Base-by-base conservation (phyloP, 2,329 filamentous ascomycete species). In the Verticillium dahliae region DNA sequence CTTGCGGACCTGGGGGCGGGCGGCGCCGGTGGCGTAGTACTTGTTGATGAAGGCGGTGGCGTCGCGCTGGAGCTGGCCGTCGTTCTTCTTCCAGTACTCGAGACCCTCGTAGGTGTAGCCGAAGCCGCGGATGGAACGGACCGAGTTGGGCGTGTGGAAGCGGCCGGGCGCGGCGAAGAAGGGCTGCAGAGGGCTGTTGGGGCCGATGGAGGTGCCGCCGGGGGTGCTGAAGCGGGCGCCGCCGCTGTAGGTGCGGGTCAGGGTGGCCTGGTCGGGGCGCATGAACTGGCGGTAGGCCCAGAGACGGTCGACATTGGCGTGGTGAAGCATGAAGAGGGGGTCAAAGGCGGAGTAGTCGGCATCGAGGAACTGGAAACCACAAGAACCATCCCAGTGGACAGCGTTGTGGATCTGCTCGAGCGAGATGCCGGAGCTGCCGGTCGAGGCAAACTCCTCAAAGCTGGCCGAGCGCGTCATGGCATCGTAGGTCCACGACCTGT, bases 251-350 rank as follows among this genome's bases (percentile, higher is more conserved):
- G 74, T 69, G 57, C 63, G 65, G 37, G 61, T 67, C 67, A 79
- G 76, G 37, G 75, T 69, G 60, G 68, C 65, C 62, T 73, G 65
- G 54, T 67, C 63, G 27, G 76, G 76, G 62, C 80, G 68, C 39
- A 83, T 75, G 35, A 74, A 75, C 67, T 81, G 75, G 77, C 77
- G 83, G 67, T 81, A 78, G n/a, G 84, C 80, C 73, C 86, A 88
- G 50, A 90, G 76, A 50, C 87, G 82, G 67, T 90, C 86, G 60
- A 90, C 80, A 67, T 90, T 85, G 68, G 79, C 73, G 73, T 81
- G 81, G 63, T 82, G 80, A 7, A 83, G 75, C 75, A 80, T 78
- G 63, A 82, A 82, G 5, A 81, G 67, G 11, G 80, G 74, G 62
- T 82, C 79, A 62, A 80, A 82, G 11, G 74, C 75, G 0, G 78